Evolutionary conservation across 2,329 filamentous ascomycete genomes (phyloP).

Genomic region (Cladorrhinum sp.): DNA sequence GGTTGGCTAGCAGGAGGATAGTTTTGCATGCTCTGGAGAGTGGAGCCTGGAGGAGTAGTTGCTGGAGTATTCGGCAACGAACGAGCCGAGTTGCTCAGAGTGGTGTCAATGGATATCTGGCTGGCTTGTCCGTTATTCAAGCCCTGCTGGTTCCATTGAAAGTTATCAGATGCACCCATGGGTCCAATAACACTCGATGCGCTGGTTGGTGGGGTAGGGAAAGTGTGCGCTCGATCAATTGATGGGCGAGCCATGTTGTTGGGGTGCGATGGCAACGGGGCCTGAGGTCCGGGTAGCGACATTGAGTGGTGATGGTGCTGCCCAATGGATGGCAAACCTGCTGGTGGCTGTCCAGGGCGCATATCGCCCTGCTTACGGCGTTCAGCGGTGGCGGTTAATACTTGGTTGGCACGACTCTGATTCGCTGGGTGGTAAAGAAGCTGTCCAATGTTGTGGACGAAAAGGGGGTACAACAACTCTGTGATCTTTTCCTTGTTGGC

Average conservation of each 20-base stretch:
- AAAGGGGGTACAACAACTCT: constrained; percentile 88
- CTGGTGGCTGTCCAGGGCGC: constrained; percentile 54
- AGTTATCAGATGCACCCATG: constrained; percentile 73
- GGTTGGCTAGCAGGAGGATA: constrained; percentile 67
- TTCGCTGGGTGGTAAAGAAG: constrained; percentile 93
- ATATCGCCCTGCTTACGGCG: constrained; percentile 70
- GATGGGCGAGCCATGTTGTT: constrained; percentile 68
- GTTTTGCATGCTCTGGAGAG: constrained; percentile 72
- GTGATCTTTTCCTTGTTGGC: constrained; percentile 99
- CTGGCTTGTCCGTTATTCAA: constrained; percentile 65
- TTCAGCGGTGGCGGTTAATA: constrained; percentile 81
- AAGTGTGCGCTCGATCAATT: constrained; percentile 83
- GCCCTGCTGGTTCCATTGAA: constrained; percentile 69
- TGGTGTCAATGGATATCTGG: constrained; percentile 77
- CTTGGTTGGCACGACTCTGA: constrained; percentile 74
- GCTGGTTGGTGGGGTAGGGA: constrained; percentile 89
- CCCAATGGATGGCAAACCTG: constrained; percentile 64
- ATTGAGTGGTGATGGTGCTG: constrained; percentile 60
- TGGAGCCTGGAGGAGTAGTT: constrained; percentile 78
- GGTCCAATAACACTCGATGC: constrained; percentile 77
- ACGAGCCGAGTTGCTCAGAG: constrained; percentile 72
- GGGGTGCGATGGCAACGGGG: constrained; percentile 62
- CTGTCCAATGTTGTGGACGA: constrained; percentile 94
- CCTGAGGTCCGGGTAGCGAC: constrained; percentile 54
- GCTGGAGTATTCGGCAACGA: constrained; percentile 90